Evolutionary conservation across 2,329 filamentous ascomycete species (phyloP).

Genomic region (Epichloe aotearoae): DNA sequence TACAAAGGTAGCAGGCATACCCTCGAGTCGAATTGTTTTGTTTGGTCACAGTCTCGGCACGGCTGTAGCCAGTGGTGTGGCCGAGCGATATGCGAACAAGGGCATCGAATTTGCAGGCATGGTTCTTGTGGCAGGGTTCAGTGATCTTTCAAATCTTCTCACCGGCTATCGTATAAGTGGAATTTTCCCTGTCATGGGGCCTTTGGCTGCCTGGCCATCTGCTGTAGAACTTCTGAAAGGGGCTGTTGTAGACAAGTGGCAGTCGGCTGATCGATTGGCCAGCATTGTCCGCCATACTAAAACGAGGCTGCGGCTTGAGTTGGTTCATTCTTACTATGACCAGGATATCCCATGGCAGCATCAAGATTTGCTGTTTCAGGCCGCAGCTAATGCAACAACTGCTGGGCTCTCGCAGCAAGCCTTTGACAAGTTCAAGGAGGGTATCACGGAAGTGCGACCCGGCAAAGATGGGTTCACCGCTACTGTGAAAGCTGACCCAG

Average conservation of each 20-base stretch:
- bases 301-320: slow-evolving; percentile 46
- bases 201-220: slow-evolving; percentile 53
- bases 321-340: slow-evolving; percentile 75
- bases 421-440: slow-evolving; percentile 32
- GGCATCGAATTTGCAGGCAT: slow-evolving; percentile 64
- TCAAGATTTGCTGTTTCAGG: slow-evolving; percentile 48
- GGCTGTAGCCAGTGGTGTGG: slow-evolving; percentile 63
- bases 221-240: slow-evolving; percentile 47
- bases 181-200: slow-evolving; percentile 63
- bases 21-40: slow-evolving; percentile 61
- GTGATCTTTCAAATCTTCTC: slow-evolving; percentile 58
- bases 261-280: slow-evolving; percentile 52
- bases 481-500: slow-evolving; percentile 28
- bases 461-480: slow-evolving; percentile 35
- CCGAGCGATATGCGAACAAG: slow-evolving; percentile 51
- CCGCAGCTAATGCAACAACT: slow-evolving; percentile 40
- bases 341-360: slow-evolving; percentile 67
- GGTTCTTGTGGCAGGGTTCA: slow-evolving; percentile 69
- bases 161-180: slow-evolving; percentile 70
- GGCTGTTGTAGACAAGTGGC: slow-evolving; percentile 70
- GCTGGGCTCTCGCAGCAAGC: slow-evolving; percentile 21
- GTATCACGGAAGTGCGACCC: slow-evolving; percentile 25
- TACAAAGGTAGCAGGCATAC: slow-evolving; percentile 48
- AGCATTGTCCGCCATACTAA: slow-evolving; percentile 39
- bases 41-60: slow-evolving; percentile 84